Percentiles rank a stretch among this genome's conserved stretches.
These are phyloP conservation scores for Botrytis fabae DNA, from an alignment of 2,329 filamentous ascomycete species.

Conservation along the genomic window DNA sequence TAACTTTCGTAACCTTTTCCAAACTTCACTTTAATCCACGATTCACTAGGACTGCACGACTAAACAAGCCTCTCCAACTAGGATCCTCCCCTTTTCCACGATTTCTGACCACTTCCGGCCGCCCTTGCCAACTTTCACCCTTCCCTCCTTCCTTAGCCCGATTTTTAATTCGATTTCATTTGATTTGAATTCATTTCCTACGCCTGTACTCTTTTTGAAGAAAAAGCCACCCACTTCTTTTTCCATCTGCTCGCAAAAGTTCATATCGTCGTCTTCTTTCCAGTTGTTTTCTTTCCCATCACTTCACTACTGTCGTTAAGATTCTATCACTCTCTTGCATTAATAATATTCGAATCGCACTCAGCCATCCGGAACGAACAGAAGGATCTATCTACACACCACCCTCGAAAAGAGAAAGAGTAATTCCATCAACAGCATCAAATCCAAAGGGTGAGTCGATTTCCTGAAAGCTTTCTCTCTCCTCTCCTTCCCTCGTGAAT, in stretches of 20 bases:
- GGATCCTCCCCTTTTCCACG: slow-evolving; percentile 6
- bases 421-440: slow-evolving; percentile 5
- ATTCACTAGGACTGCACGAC: background rate
- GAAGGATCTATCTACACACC: background rate
- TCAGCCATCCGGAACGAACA: background rate
- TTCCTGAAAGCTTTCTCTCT: background rate
- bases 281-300: background rate
- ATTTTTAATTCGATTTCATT: background rate
- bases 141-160: background rate
- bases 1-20: background rate
- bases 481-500: background rate
- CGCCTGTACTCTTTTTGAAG: slow-evolving; percentile 1
- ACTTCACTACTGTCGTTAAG: slow-evolving; percentile 25
- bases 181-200: background rate
- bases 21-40: background rate
- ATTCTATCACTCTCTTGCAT: slow-evolving; percentile 5
- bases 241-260: slow-evolving; percentile 5
- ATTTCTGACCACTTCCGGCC: background rate
- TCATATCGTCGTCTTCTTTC: background rate
- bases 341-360: slow-evolving; percentile 14
- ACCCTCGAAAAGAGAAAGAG: background rate
- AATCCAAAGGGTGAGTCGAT: slow-evolving; percentile 15
- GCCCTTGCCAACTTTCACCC: background rate
- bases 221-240: slow-evolving; percentile 19
- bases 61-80: background rate